A percentile compares a stretch with the other conserved stretches of the same genome.
Conservation (phyloP, 1,284 basidiomycete genomes). For the Rhodotorula sp. region DNA sequence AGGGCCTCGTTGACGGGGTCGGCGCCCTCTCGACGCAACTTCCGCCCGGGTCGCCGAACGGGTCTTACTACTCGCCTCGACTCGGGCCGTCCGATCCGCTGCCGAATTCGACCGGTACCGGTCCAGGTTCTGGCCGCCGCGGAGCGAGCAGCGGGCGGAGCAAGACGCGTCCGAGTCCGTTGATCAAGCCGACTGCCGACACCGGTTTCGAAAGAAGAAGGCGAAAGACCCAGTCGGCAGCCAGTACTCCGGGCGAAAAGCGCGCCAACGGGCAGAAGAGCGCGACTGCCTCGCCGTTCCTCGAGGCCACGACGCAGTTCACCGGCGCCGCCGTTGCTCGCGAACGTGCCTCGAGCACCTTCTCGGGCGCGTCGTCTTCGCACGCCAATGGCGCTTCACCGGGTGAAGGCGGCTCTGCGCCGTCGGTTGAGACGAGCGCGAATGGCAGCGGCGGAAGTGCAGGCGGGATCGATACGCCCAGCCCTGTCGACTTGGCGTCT, state of each 20-base stretch:
- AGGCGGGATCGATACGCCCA: slow-evolving; percentile 33
- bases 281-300: slow-evolving; percentile 30
- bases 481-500: slow-evolving; percentile 33
- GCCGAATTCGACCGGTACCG: neutral
- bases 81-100: slow-evolving; percentile 21
- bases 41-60: slow-evolving; percentile 13
- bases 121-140: slow-evolving; percentile 23
- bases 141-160: slow-evolving; percentile 29
- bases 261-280: slow-evolving; percentile 12
- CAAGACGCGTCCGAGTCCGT: slow-evolving; percentile 38
- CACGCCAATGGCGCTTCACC: neutral
- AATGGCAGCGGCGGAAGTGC: neutral
- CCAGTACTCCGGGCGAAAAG: slow-evolving; percentile 5
- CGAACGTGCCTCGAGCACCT: slow-evolving; percentile 1
- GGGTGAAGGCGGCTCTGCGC: neutral
- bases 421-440: neutral
- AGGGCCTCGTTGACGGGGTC: slow-evolving; percentile 39
- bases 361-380: neutral
- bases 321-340: neutral
- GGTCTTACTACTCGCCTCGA: slow-evolving; percentile 22
- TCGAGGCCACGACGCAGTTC: slow-evolving; percentile 3
- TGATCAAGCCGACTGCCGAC: slow-evolving; percentile 38
- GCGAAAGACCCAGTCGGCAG: slow-evolving; percentile 12
- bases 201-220: slow-evolving; percentile 4
- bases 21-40: slow-evolving; percentile 31